phyloP scores from a whole-genome alignment of 768 basidiomycete species.

The Boletus rufocinnamomeus region DNA sequence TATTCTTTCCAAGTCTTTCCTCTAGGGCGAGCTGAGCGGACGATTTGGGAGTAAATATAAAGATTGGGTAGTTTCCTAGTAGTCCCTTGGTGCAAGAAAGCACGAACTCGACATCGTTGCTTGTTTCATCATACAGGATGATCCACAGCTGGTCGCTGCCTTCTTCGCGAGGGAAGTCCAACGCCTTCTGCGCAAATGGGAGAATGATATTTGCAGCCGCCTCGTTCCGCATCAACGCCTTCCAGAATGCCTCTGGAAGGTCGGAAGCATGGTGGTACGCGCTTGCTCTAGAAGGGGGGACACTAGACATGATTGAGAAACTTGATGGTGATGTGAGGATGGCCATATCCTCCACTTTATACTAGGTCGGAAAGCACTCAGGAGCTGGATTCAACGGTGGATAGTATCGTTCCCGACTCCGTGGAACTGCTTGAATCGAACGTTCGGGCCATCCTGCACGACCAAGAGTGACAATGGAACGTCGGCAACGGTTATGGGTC shows the following conservation, averaged over 20 bases:
- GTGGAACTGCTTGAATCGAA: constrained; percentile 4
- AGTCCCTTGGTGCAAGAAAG: constrained; percentile 58
- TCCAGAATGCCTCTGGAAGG: constrained; percentile 34
- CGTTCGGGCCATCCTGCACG: constrained; percentile 24
- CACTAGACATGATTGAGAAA: constrained; percentile 26
- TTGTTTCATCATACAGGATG: constrained; percentile 21
- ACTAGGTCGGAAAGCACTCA: not conserved
- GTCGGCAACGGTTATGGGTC: constrained; percentile 2
- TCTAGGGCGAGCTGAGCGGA: constrained; percentile 37
- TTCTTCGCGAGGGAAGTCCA: constrained; percentile 3
- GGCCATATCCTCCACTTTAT: constrained; percentile 12
- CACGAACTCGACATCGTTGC: constrained; percentile 39
- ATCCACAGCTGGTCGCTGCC: constrained; percentile 35
- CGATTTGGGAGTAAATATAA: constrained; percentile 54
- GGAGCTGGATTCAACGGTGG: not conserved
- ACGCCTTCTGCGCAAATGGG: constrained; percentile 40
- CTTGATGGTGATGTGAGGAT: constrained; percentile 16
- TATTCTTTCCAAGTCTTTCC: constrained; percentile 20
- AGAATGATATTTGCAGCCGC: constrained; percentile 42
- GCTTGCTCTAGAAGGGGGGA: not conserved
- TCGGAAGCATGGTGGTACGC: constrained; percentile 10
- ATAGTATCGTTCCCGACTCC: constrained; percentile 1
- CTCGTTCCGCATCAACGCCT: constrained; percentile 31
- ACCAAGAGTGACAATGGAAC: constrained; percentile 7
- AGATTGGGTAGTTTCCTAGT: constrained; percentile 65